Base-by-base conservation (phyloP, 129 eudicot genomes). In the Flaveria brownii region DNA sequence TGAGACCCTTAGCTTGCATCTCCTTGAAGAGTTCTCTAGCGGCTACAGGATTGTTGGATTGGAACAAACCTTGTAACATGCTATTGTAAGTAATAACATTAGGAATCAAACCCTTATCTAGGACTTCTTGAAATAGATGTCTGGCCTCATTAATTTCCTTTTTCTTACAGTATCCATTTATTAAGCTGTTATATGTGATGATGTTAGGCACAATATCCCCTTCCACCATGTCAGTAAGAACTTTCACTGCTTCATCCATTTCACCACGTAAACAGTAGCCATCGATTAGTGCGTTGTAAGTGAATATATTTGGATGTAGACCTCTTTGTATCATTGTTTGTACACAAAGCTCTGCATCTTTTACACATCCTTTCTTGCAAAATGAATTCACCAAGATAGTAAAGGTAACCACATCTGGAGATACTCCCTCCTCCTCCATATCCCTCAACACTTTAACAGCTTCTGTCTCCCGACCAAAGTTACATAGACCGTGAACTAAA, bases 241-340 rank as follows among this genome's bases (percentile, higher is more conserved):
- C 74, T 39, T 74, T 52, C 16, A 41, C 26, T 1, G 82, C 87
- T 25, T 78, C 59, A 10, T 52, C 81, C 30, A 87, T 9, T 70
- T 78, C 71, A 42, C 84, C 91, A 17, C 77, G 57, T 42, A 81
- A 72, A 77, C 43, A 82, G 41, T 79, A 84, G 26, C 91, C 91
- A 68, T 80, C 75, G 1, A 80, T 74, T 14, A 80, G 12, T 20
- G 76, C 71, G 28, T 41, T 80, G 43, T 80, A 80, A 43, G 76
- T 80, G 42, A 80, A 9, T 1, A 67, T 75, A 56, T 80, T 11
- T 13, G 83, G 80, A 28, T 67, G 16, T 33, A 66, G 23, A 17
- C 84, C 76, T 68, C 67, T 74, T 28, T 1, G 28, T 12, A 26
- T 42, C 84, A 80, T 80, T 7, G 8, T 4, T 16, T 56, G 22